phyloP scores from a whole-genome alignment of 73 alveolate genomes.

The Effrenium voratum region DNA sequence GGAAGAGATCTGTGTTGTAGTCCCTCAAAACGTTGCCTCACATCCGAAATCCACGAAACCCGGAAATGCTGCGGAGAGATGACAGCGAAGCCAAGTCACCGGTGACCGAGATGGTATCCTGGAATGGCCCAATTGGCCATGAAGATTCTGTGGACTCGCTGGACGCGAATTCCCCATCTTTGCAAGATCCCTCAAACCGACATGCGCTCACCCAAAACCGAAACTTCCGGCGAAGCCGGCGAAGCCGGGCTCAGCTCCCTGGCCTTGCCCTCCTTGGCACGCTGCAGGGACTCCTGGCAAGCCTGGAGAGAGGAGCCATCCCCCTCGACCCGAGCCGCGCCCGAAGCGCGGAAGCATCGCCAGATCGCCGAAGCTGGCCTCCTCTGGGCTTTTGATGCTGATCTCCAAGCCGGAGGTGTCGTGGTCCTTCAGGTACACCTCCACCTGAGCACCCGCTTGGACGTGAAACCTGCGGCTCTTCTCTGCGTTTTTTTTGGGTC shows the following conservation, averaged over 20 bases:
- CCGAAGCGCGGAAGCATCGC: not conserved
- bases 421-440: conserved; percentile 13
- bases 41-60: not conserved
- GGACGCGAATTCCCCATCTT: too few relatives aligned
- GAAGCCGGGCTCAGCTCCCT: not conserved
- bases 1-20: conserved; percentile 54
- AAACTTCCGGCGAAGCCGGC: not conserved
- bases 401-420: conserved; percentile 44
- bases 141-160: not conserved
- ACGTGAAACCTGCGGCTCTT: not conserved
- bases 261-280: conserved; percentile 26
- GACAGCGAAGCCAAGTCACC: not conserved
- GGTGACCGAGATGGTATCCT: conserved; percentile 27
- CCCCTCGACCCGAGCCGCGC: not conserved
- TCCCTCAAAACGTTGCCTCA: conserved; percentile 31
- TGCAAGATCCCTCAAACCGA: not conserved
- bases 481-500: not conserved
- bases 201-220: not conserved
- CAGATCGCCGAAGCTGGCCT: not conserved
- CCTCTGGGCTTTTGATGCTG: conserved; percentile 19
- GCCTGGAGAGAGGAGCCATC: not conserved
- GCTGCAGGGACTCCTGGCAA: conserved; percentile 1
- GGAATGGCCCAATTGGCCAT: not conserved
- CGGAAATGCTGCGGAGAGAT: not conserved
- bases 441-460: not conserved